phyloP scores from a whole-genome alignment of 768 basidiomycete species.

The Kockovaella imperatae region DNA sequence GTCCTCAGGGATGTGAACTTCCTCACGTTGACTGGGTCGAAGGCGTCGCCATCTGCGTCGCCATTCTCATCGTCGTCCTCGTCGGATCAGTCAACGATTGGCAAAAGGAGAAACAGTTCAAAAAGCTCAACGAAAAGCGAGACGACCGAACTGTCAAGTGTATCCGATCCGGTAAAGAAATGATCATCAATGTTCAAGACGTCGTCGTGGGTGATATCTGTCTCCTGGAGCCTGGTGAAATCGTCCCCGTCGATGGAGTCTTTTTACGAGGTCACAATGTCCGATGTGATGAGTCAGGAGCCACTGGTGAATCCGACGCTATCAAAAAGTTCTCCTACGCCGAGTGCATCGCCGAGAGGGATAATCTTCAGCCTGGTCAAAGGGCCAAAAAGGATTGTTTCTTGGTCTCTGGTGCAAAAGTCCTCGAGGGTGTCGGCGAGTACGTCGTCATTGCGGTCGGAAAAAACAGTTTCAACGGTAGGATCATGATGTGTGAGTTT shows the following conservation, averaged over 20 bases:
- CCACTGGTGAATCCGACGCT: slow-evolving; percentile 93
- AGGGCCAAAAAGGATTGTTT: slow-evolving; percentile 77
- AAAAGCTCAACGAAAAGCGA: slow-evolving; percentile 82
- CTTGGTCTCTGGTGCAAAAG: slow-evolving; percentile 81
- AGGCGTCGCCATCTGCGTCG: slow-evolving; percentile 54
- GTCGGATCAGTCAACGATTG: slow-evolving; percentile 96
- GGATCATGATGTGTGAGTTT: slow-evolving; percentile 91
- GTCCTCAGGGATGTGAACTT: slow-evolving; percentile 46
- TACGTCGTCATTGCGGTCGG: slow-evolving; percentile 93
- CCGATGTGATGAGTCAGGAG: slow-evolving; percentile 90
- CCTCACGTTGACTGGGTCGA: slow-evolving; percentile 96
- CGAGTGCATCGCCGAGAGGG: slow-evolving; percentile 57
- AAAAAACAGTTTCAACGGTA: slow-evolving; percentile 84
- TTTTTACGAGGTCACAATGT: slow-evolving; percentile 89
- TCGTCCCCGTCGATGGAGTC: slow-evolving; percentile 91
- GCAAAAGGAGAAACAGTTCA: slow-evolving; percentile 97
- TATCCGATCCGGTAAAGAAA: slow-evolving; percentile 62
- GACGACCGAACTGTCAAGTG: slow-evolving; percentile 86
- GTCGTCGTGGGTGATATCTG: slow-evolving; percentile 91
- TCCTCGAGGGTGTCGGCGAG: slow-evolving; percentile 84
- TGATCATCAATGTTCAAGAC: slow-evolving; percentile 65
- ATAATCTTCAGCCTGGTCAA: slow-evolving; percentile 40
- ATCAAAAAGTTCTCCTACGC: slow-evolving; percentile 78
- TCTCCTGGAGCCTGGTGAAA: slow-evolving; percentile 86
- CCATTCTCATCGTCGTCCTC: slow-evolving; percentile 53